Evolutionary conservation across 805 yeast species (phyloP).

Genomic region (Lipomyces yamanashiensis): DNA sequence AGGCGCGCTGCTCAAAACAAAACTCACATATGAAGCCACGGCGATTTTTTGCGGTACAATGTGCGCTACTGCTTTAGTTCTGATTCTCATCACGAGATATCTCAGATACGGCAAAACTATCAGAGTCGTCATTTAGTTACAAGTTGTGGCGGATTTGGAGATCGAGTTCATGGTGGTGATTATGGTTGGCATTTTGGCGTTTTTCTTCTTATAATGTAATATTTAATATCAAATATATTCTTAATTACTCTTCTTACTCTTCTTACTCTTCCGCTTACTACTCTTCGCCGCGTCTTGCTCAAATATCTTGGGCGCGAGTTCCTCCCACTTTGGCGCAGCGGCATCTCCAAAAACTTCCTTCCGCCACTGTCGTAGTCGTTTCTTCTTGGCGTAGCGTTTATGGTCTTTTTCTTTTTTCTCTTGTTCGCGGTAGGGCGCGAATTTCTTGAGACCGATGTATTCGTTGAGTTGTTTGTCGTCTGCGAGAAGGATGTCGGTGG

Average conservation of each 20-base stretch:
- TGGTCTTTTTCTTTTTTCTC: conserved; percentile 76
- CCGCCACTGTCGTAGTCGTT: conserved; percentile 87
- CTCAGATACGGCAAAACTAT: conserved; percentile 10
- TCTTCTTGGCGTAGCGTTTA: conserved; percentile 81
- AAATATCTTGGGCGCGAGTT: conserved; percentile 6
- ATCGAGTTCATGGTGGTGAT: background rate
- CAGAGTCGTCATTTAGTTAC: conserved; percentile 1
- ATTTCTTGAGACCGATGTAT: conserved; percentile 84
- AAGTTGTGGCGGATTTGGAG: background rate
- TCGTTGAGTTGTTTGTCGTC: conserved; percentile 85
- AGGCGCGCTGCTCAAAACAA: conserved; percentile 43
- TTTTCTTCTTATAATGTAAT: background rate
- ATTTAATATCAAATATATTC: background rate
- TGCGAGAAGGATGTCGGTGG: conserved; percentile 87
- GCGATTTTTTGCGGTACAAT: conserved; percentile 31
- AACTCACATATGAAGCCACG: conserved; percentile 12
- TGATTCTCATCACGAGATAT: conserved; percentile 10
- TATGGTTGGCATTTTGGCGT: background rate
- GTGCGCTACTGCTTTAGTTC: conserved; percentile 15
- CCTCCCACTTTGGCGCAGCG: conserved; percentile 45
- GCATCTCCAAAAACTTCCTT: conserved; percentile 72
- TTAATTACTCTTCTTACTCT: background rate
- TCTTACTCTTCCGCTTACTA: background rate
- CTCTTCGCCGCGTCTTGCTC: background rate
- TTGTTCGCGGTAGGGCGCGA: conserved; percentile 87